Conservation (phyloP, 352 stramenopile species). For the Pythium grandisporangium region DNA sequence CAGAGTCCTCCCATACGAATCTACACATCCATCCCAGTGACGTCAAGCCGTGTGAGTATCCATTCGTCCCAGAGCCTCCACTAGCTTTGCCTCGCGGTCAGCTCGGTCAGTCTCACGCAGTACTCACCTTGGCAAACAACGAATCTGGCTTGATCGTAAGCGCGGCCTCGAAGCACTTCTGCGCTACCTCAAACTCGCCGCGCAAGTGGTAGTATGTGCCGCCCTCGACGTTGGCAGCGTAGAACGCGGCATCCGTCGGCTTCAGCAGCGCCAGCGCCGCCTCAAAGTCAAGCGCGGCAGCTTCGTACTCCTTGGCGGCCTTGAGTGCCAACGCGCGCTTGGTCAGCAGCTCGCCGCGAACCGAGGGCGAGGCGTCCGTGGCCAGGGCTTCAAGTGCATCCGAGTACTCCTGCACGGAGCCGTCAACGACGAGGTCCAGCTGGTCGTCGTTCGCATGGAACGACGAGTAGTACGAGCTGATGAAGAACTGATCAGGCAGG, state of each 20-base stretch:
- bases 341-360: conserved; percentile 44
- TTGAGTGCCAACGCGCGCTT: conserved; percentile 58
- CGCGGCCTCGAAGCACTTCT: conserved; percentile 58
- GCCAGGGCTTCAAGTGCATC: conserved; percentile 30
- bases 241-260: conserved; percentile 41
- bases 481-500: conserved; percentile 74
- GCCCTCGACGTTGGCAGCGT: conserved; percentile 70
- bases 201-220: conserved; percentile 71
- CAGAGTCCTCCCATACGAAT: conserved; percentile 75
- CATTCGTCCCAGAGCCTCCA: too few relatives aligned
- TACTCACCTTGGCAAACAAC: conserved; percentile 51
- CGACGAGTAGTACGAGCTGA: conserved; percentile 82
- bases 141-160: conserved; percentile 55
- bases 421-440: conserved; percentile 46
- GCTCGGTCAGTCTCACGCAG: neutral
- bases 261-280: conserved; percentile 36
- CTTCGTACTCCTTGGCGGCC: conserved; percentile 57
- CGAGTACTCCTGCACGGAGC: conserved; percentile 50
- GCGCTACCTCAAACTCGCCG: conserved; percentile 59
- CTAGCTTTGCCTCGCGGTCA: too few relatives aligned
- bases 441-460: conserved; percentile 76
- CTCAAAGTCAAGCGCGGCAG: conserved; percentile 48
- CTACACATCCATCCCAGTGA: conserved; percentile 2
- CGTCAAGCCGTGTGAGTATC: too few relatives aligned
- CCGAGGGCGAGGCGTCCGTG: conserved; percentile 13